Percentiles rank a stretch among this genome's conserved stretches.
Conservation (phyloP, 208 protist species). For the Trypanosoma melophagium region DNA sequence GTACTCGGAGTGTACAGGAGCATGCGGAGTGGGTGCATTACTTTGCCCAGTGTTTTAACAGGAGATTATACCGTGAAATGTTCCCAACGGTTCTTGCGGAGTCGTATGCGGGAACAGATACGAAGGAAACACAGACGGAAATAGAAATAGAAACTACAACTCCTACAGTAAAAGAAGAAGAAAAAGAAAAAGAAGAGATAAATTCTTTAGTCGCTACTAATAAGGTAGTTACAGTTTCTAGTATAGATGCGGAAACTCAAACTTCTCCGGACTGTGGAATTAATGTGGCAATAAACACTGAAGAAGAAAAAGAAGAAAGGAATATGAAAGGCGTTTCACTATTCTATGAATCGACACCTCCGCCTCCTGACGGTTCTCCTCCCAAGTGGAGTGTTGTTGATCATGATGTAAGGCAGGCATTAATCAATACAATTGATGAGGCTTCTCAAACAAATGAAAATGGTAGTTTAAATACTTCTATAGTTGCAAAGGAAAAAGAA, state of each 20-base stretch:
- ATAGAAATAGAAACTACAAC: background rate
- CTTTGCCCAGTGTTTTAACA: slow-evolving; percentile 44
- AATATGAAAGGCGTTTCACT: background rate
- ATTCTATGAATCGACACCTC: background rate
- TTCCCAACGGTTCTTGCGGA: slow-evolving; percentile 35
- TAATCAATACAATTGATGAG: background rate
- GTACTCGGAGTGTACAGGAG: slow-evolving; percentile 32
- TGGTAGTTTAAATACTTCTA: too few species aligned
- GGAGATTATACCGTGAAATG: slow-evolving; percentile 39
- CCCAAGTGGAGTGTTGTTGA: background rate
- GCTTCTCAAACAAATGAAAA: too few species aligned
- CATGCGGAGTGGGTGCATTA: slow-evolving; percentile 52
- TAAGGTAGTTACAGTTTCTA: background rate
- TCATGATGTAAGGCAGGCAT: background rate
- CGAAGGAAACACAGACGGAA: slow-evolving; percentile 22
- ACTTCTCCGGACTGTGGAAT: background rate
- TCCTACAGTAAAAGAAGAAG: background rate
- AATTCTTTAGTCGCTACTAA: background rate
- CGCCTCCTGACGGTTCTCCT: background rate
- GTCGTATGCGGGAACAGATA: slow-evolving; percentile 11
- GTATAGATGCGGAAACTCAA: slow-evolving; percentile 1
- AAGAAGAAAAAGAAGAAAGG: background rate
- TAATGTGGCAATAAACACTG: background rate
- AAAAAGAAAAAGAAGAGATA: slow-evolving; percentile 11
- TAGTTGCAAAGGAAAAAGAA: background rate